phyloP scores from a whole-genome alignment of 805 yeast species.

The Starmera quercuum region DNA sequence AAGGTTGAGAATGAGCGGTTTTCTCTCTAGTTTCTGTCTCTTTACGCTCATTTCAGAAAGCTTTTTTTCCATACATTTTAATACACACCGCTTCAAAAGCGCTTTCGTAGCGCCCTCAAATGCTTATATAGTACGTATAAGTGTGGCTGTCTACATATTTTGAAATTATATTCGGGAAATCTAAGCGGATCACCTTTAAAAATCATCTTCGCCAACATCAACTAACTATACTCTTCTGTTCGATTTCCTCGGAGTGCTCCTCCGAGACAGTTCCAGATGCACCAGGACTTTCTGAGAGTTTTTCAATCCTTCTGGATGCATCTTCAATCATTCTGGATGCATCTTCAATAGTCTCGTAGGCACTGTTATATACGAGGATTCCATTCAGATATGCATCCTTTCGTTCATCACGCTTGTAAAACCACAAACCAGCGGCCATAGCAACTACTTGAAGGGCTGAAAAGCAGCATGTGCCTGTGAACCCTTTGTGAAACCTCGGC shows the following conservation, averaged over 20 bases:
- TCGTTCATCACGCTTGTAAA: conserved; percentile 32
- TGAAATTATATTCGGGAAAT: too few relatives aligned
- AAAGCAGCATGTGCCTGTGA: conserved; percentile 35
- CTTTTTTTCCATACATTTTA: not conserved
- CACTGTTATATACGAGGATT: conserved; percentile 21
- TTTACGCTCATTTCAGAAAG: not conserved
- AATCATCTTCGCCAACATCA: not conserved
- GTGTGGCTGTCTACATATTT: too few relatives aligned
- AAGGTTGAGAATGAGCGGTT: conserved; percentile 2
- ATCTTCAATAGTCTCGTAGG: conserved; percentile 4
- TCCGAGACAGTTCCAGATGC: too few relatives aligned
- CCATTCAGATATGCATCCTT: conserved; percentile 27
- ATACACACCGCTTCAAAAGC: too few relatives aligned
- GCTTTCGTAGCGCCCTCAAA: too few relatives aligned
- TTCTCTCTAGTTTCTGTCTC: not conserved
- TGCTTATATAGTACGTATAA: too few relatives aligned
- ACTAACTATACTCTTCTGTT: not conserved
- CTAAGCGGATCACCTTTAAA: too few relatives aligned
- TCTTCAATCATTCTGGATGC: not conserved
- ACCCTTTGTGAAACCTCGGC: conserved; percentile 49
- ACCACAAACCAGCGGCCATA: conserved; percentile 23
- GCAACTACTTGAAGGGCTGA: conserved; percentile 17
- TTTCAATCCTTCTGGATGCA: not conserved
- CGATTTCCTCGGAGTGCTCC: too few relatives aligned
- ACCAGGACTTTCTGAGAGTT: too few relatives aligned